phyloP scores from a whole-genome alignment of 345 rosid genomes.

The Carallia brachiata region DNA sequence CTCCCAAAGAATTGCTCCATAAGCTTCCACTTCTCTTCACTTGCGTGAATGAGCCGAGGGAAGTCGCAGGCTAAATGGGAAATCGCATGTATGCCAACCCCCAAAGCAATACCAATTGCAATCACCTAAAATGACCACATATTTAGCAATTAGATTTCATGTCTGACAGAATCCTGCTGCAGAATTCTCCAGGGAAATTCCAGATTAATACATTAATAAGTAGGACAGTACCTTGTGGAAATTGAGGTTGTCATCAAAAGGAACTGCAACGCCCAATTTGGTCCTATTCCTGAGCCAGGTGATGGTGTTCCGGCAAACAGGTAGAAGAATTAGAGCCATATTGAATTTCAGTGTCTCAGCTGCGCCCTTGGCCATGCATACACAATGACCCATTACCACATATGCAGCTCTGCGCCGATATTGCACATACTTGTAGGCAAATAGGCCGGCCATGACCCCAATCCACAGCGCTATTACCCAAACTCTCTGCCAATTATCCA shows the following conservation, averaged over 20 bases:
- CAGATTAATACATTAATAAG: no score
- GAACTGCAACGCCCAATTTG: not conserved
- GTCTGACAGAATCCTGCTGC: no score
- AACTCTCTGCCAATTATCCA: slow-evolving; percentile 35
- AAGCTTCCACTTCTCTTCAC: not conserved
- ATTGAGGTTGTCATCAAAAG: slow-evolving; percentile 16
- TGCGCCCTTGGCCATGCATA: slow-evolving; percentile 8
- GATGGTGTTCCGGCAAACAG: slow-evolving; percentile 5
- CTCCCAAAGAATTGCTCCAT: not conserved
- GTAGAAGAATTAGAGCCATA: slow-evolving; percentile 14
- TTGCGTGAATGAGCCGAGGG: not conserved
- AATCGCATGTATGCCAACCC: slow-evolving; percentile 3
- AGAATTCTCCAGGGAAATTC: no score
- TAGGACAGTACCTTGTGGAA: slow-evolving; percentile 2
- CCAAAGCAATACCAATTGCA: not conserved
- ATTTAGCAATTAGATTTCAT: no score
- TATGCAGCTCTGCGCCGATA: not conserved
- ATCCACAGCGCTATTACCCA: slow-evolving; percentile 2
- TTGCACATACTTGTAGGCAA: slow-evolving; percentile 4
- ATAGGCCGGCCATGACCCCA: not conserved
- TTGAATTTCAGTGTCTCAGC: slow-evolving; percentile 15
- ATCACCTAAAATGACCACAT: not conserved
- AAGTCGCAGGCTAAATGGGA: slow-evolving; percentile 14
- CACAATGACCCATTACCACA: slow-evolving; percentile 8
- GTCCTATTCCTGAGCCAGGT: slow-evolving; percentile 12